These are phyloP conservation scores for Aspergillus sp. DNA, from an alignment of 2,329 filamentous ascomycete species.

Conservation along the genomic window DNA sequence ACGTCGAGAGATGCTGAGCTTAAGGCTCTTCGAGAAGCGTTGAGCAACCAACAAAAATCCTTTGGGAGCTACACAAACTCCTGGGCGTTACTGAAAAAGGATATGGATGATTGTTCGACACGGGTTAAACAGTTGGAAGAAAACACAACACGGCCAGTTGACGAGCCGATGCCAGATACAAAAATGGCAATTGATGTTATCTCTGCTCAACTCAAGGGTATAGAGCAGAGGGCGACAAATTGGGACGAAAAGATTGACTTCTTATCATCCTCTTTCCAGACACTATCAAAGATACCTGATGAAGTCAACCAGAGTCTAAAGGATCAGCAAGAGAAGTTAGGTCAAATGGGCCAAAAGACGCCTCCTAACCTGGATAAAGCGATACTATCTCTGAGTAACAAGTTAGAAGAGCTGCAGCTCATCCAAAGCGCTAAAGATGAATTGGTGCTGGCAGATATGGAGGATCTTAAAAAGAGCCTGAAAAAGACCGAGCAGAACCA, in stretches of 20 bases:
- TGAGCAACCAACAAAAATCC: background rate
- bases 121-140: background rate
- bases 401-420: slow-evolving; percentile 16
- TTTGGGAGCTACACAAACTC: slow-evolving; percentile 4
- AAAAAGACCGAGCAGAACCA: background rate
- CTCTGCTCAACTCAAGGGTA: background rate
- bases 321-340: slow-evolving; percentile 7
- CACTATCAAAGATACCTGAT: background rate
- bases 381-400: slow-evolving; percentile 2
- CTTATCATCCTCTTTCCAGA: slow-evolving; percentile 6
- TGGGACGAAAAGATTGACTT: slow-evolving; percentile 3
- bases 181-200: background rate
- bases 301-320: background rate
- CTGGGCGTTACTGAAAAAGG: background rate
- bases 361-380: background rate
- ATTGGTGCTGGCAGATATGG: slow-evolving; percentile 19
- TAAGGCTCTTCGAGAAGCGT: slow-evolving; percentile 1
- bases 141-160: background rate
- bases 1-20: slow-evolving; percentile 3
- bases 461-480: slow-evolving; percentile 16
- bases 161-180: background rate
- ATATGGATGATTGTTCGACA: background rate
- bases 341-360: background rate
- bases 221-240: background rate
- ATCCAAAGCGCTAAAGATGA: slow-evolving; percentile 21